Base-by-base conservation (phyloP, 208 protist genomes). In the Vickermania ingenoplastis region DNA sequence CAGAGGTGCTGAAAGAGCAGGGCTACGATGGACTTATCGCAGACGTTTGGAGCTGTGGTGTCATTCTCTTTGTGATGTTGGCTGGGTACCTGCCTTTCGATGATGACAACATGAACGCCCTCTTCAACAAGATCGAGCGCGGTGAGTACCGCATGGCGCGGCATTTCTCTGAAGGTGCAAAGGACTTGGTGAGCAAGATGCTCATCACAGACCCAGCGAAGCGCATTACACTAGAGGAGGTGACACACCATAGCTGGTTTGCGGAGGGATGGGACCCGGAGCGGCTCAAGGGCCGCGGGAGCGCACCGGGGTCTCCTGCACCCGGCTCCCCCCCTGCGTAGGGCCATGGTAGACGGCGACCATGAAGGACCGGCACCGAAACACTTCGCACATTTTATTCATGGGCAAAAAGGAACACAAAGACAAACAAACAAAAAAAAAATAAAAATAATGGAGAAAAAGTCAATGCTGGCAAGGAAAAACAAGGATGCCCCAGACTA, bases 31-130 rank as follows among this genome's bases (percentile, higher is more conserved):
- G 94, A 24, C 64, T 83, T 7, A 83, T 83, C 45, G 92, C 97
- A 2, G 97, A 99, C 75, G 91, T 96, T 70, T 99, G 97, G 97
- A 84, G 78, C 41, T 94, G 91, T 57, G 97, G 97, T 29, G 93
- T 97, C 11, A 64, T 98, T 3, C 62, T 97, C 1, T 98, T 95
- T 63, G 92, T 96, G 54, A 96, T 97, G 89, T 66, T 97, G 53
- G 75, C 87, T 31, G 94, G 92, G 31, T 80, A 86, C 50, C 68
- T 95, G 24, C 94, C 95, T 3, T 98, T 98, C 58, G 96, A 92
- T 31, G 85, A 94, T 52, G 77, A 84, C 58, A 85, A 88, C 64
- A 69, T 92, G n/a, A 92, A 86, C 57, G 77, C 73, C 2, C 83
- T 98, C 51, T 97, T 97, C 69, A 78, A 60, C 5, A 95, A 93